These are phyloP conservation scores for Cyclotella baltica DNA, from an alignment of 108 stramenopile species.

Conservation along the genomic window DNA sequence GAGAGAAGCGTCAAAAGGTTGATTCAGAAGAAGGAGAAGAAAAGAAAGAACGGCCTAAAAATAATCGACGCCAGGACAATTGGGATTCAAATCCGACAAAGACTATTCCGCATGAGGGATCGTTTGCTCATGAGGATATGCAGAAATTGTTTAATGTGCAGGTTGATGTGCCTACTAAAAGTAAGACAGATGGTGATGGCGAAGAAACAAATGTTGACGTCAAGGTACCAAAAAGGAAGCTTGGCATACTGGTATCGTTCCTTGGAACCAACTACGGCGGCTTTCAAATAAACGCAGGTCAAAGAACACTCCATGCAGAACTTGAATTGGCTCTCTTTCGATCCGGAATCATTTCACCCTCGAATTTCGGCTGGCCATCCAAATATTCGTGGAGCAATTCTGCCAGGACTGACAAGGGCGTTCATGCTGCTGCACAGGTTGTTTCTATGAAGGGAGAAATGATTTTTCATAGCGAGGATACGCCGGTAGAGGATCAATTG, in stretches of 20 bases:
- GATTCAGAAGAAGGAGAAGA: neutral
- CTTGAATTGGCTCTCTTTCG: slow-evolving; percentile 87
- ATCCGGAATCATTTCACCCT: slow-evolving; percentile 66
- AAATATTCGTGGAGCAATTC: slow-evolving; percentile 95
- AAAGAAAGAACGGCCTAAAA: slow-evolving; percentile 2
- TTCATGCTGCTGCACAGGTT: slow-evolving; percentile 93
- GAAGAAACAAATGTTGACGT: neutral
- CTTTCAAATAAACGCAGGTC: slow-evolving; percentile 89
- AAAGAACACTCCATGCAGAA: slow-evolving; percentile 90
- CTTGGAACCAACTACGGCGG: slow-evolving; percentile 83
- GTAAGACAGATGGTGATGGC: neutral
- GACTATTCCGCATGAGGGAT: slow-evolving; percentile 66
- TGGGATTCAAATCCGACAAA: slow-evolving; percentile 18
- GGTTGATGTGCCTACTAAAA: neutral
- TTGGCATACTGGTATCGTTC: slow-evolving; percentile 78
- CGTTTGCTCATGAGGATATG: slow-evolving; percentile 70
- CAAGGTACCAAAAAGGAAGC: slow-evolving; percentile 58
- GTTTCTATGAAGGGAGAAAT: slow-evolving; percentile 77
- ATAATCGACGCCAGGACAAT: slow-evolving; percentile 17
- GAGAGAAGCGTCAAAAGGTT: slow-evolving; percentile 15
- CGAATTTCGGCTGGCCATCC: slow-evolving; percentile 90
- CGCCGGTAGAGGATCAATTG: slow-evolving; percentile 34
- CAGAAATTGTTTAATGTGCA: slow-evolving; percentile 56
- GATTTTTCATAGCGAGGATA: slow-evolving; percentile 43
- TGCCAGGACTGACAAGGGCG: slow-evolving; percentile 97